Evolutionary conservation across 202 grass and related monocot genomes (phyloP).

Genomic region (Hordeum pubiflorum): DNA sequence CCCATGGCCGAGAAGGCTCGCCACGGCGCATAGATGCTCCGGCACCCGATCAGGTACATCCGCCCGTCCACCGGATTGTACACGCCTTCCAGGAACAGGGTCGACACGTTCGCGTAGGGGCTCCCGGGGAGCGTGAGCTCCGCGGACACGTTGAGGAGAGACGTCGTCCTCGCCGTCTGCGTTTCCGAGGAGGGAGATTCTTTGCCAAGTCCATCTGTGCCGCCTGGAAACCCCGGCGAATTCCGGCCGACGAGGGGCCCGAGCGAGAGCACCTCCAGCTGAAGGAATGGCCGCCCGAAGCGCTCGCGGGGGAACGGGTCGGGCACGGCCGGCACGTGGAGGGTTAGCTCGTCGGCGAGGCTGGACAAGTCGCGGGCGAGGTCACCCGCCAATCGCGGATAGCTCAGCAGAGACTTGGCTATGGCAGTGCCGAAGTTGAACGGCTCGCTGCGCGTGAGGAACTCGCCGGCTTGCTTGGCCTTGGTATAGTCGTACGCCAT

Average conservation of each 20-base stretch:
- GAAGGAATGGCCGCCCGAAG: slow-evolving; percentile 47
- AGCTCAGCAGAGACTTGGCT: slow-evolving; percentile 78
- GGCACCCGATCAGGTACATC: slow-evolving; percentile 88
- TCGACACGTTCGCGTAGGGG: slow-evolving; percentile 43
- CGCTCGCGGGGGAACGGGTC: slow-evolving; percentile 33
- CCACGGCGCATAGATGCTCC: slow-evolving; percentile 37
- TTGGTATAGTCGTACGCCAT: slow-evolving; percentile 60
- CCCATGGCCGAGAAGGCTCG: slow-evolving; percentile 18
- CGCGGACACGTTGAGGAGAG: slow-evolving; percentile 67
- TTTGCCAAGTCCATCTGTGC: neutral
- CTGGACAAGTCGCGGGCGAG: slow-evolving; percentile 43
- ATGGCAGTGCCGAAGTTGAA: slow-evolving; percentile 54
- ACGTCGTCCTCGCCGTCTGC: neutral
- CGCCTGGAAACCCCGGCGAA: neutral
- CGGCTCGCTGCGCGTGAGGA: slow-evolving; percentile 65
- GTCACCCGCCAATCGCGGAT: slow-evolving; percentile 33
- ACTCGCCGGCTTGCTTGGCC: slow-evolving; percentile 33
- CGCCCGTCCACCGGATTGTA: slow-evolving; percentile 76
- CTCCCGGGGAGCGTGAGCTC: slow-evolving; percentile 48
- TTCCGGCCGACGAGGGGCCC: slow-evolving; percentile 51
- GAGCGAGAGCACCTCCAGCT: slow-evolving; percentile 67
- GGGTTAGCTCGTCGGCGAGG: slow-evolving; percentile 57
- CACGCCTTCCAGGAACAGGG: slow-evolving; percentile 66
- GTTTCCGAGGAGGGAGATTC: neutral
- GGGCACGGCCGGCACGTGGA: slow-evolving; percentile 47